Base-by-base conservation (phyloP, 371 early-diverging fungal species). In the Actinomucor elegans region DNA sequence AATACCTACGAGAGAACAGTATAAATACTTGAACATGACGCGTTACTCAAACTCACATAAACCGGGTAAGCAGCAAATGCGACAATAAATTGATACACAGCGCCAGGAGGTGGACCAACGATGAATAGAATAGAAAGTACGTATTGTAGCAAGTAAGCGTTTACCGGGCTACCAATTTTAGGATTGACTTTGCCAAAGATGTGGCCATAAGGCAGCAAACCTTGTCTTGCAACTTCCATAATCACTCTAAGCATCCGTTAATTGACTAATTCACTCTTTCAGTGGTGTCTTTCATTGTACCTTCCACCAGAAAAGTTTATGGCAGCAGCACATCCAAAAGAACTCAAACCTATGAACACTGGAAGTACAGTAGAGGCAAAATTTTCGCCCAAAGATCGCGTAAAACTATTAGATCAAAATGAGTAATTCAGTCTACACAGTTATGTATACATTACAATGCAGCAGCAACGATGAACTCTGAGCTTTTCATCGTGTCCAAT, bases 381-480 rank as follows among this genome's bases (percentile, higher is more conserved):
- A 21, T 62, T 71, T 12, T 61, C 61, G 4, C 75, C 75, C 17
- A 71, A 56, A 9, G 69, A 64, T 1, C 61, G 58, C 18, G 60
- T 67, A 27, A 75, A 75, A 14, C 75, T 74, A 42, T 11, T 44
- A 11, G 14, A 3, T n/a, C n/a, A 12, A 11, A 17, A 10, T 27
- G 10, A 33, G 34, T 21, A 34, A 18, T 1, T 24, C n/a, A 12
- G 12, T 12, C 0, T 18, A 12, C 12, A 12, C 1, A 18, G 12
- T 21, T 21, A 4, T 24, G 1, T 14, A 2, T 4, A 5, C 17
- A 63, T 67, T 65, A 75, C 71, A 75, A 71, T 31, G 64, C 64
- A 2, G 72, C 75, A 12, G 75, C 75, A 0, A 75, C 75, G 24
- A 66, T 69, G 10, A 69, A 61, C 31, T 75, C 59, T 0, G 75